Evolutionary conservation across 495 filamentous ascomycete species (phyloP).

Genomic region (Elaphomyces granulatus): DNA sequence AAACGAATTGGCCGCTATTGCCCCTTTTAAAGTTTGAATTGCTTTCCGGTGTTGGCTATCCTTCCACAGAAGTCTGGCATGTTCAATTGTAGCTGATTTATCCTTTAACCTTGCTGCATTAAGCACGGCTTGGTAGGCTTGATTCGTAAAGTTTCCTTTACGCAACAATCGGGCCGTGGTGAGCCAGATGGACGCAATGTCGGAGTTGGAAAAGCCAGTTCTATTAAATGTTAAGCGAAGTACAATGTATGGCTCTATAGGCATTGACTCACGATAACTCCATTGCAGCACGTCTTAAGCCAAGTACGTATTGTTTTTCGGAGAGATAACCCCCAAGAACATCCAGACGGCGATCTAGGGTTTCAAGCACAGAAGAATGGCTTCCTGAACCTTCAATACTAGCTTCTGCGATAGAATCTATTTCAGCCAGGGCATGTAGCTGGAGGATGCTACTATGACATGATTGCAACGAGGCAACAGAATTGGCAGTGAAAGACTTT

Average conservation of each 20-base stretch:
- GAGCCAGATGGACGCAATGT: conserved; percentile 77
- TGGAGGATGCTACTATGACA: conserved; percentile 71
- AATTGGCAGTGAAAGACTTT: conserved; percentile 54
- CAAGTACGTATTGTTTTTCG: conserved; percentile 91
- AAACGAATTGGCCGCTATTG: conserved; percentile 64
- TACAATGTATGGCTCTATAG: no score
- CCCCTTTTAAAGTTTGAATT: conserved; percentile 75
- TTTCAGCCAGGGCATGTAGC: conserved; percentile 73
- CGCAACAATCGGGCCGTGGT: conserved; percentile 72
- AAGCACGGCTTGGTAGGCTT: conserved; percentile 84
- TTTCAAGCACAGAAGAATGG: conserved; percentile 33
- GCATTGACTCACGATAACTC: conserved; percentile 39
- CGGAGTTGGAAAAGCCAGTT: conserved; percentile 38
- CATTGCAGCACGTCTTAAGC: conserved; percentile 76
- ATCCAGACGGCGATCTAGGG: conserved; percentile 61
- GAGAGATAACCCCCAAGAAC: conserved; percentile 71
- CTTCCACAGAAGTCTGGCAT: conserved; percentile 86
- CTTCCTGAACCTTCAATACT: conserved; percentile 17
- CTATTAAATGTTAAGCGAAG: conserved; percentile 11
- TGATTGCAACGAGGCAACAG: conserved; percentile 62
- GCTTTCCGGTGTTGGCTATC: conserved; percentile 90
- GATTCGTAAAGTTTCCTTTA: conserved; percentile 65
- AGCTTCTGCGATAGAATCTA: conserved; percentile 60
- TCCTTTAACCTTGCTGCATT: conserved; percentile 77
- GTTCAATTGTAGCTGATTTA: conserved; percentile 75